Percentiles rank a stretch among this genome's conserved stretches.
These are phyloP conservation scores for Aspergillus nanangensis DNA, from an alignment of 495 filamentous ascomycete species.

Conservation along the genomic window DNA sequence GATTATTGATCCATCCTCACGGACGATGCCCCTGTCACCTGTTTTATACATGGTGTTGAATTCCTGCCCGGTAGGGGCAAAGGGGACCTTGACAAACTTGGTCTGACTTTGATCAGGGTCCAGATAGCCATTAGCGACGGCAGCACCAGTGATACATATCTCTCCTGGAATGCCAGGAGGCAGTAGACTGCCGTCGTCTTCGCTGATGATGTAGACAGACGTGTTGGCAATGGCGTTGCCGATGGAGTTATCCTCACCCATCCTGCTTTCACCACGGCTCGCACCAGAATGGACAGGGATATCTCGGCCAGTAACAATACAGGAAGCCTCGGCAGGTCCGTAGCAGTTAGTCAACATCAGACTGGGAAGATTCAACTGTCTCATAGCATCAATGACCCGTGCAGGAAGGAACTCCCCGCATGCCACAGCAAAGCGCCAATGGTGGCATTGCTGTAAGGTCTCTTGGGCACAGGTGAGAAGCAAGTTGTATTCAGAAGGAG, in stretches of 20 bases:
- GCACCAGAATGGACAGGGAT: not conserved
- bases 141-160: constrained; percentile 30
- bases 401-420: not conserved
- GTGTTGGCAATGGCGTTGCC: not conserved
- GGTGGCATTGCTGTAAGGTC: not conserved
- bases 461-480: constrained; percentile 18
- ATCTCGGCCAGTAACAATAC: constrained; percentile 19
- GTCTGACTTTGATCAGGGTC: constrained; percentile 2
- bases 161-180: constrained; percentile 33
- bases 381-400: not conserved
- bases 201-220: not conserved
- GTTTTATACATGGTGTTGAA: constrained; percentile 26
- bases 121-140: constrained; percentile 33
- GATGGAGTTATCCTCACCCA: not conserved
- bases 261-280: not conserved
- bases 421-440: constrained; percentile 3
- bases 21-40: constrained; percentile 12
- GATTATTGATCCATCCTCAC: constrained; percentile 21
- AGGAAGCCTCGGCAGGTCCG: constrained; percentile 24
- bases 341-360: constrained; percentile 21
- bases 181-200: not conserved
- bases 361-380: constrained; percentile 6
- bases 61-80: not conserved
- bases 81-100: not conserved
- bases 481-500: constrained; percentile 27